Base-by-base conservation (phyloP, 345 rosid genomes). In the Aurinia saxatilis region DNA sequence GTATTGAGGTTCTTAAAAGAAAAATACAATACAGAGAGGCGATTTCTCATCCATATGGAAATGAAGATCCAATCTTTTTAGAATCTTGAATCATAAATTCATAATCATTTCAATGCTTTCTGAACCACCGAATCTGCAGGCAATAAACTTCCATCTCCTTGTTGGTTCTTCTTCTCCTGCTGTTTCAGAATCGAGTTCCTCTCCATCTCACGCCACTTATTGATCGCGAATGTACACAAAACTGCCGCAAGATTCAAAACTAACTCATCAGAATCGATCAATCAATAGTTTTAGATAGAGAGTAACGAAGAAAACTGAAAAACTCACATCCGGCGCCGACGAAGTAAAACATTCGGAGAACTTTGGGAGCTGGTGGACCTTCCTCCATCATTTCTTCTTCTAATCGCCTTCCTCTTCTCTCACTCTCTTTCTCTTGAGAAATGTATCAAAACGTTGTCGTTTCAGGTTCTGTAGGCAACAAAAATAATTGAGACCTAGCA, bases 301-400 rank as follows among this genome's bases (percentile, higher is more conserved):
- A 49, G 8, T 7, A 6, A 14, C 1, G 40, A 8, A n/a, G n/a
- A 11, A 19, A 40, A 5, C 7, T 23, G 0, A 29, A 0, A 1
- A 21, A 73, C 86, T 78, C 69, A 84, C 95, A 76, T 56, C 88
- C 95, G 50, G 95, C 88, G 73, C 95, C 84, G 73, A 79, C 88
- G 75, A 84, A 84, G 60, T 62, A 78, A 55, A 82, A 21, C 39
- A 84, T 65, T 6, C 95, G 86, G 36, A 79, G 64, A 23, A 79
- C 73, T 72, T 82, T 87, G 8, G 90, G 82, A 15, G 82, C 86
- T n/a, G 90, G 72, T 31, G 86, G 82, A 16, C 88, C 88, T 17
- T 68, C 72, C 54, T 86, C 93, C 64, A 79, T 82, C 60, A 80
- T 68, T 10, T 16, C 54, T 34, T 50, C 72, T 81, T 2, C 25